phyloP scores from a whole-genome alignment of 164 flowering plant species.

The Vitis rotundifolia region DNA sequence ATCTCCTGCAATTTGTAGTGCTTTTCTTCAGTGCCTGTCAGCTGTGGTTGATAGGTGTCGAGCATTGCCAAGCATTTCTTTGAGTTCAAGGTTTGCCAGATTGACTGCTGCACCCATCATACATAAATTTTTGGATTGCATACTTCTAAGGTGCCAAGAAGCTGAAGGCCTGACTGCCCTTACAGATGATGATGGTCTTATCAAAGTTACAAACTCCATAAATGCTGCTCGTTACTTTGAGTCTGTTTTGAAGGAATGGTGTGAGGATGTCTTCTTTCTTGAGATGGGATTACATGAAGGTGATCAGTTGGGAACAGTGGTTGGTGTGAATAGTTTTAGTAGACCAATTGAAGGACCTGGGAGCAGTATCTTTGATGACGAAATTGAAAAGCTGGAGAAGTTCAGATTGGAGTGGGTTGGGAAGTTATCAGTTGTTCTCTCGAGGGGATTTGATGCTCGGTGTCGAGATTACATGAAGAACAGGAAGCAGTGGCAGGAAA shows the following conservation, averaged over 20 bases:
- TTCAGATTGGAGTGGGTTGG: constrained; percentile 81
- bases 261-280: constrained; percentile 79
- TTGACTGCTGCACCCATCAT: constrained; percentile 61
- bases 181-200: constrained; percentile 70
- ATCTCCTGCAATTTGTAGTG: constrained; percentile 61
- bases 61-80: constrained; percentile 54
- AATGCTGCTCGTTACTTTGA: constrained; percentile 73
- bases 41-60: constrained; percentile 74
- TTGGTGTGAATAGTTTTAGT: constrained; percentile 1
- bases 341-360: constrained; percentile 18
- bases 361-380: constrained; percentile 54
- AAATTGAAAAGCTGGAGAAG: constrained; percentile 55
- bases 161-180: constrained; percentile 95
- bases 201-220: constrained; percentile 66
- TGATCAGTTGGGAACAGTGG: constrained; percentile 7
- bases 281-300: constrained; percentile 56
- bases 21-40: constrained; percentile 47
- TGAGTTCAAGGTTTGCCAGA: constrained; percentile 71
- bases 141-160: constrained; percentile 85
- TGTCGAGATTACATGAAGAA: constrained; percentile 78
- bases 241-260: constrained; percentile 74
- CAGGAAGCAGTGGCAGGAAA: constrained; percentile 89
- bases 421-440: constrained; percentile 70
- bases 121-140: constrained; percentile 54
- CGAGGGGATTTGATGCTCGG: constrained; percentile 82